phyloP scores from a whole-genome alignment of 305 asterid genomes.

The Rubia balearica region DNA sequence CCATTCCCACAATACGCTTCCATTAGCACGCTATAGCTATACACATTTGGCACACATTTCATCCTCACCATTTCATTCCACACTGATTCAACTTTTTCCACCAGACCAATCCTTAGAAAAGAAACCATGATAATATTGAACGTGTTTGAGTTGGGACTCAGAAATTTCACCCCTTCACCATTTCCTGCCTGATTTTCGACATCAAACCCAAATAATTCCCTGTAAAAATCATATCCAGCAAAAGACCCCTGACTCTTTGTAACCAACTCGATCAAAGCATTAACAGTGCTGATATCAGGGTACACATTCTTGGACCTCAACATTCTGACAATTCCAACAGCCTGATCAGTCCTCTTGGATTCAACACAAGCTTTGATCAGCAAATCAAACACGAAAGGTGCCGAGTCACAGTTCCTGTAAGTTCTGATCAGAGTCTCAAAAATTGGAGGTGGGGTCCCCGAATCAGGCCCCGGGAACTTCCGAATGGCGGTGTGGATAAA shows the following conservation, averaged over 20 bases:
- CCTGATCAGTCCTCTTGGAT: conserved; percentile 54
- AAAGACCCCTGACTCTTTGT: conserved; percentile 49
- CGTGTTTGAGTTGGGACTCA: conserved; percentile 34
- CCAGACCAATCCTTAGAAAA: conserved; percentile 59
- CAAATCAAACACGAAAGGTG: conserved; percentile 86
- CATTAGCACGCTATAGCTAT: conserved; percentile 57
- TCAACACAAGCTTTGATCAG: conserved; percentile 59
- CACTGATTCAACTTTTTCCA: conserved; percentile 55
- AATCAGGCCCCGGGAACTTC: conserved; percentile 31
- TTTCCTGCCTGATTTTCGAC: conserved; percentile 19
- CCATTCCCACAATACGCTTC: conserved; percentile 44
- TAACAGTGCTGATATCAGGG: conserved; percentile 41
- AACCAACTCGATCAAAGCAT: conserved; percentile 60
- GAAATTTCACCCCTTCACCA: conserved; percentile 20
- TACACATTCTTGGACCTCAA: conserved; percentile 46
- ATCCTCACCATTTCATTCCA: conserved; percentile 53
- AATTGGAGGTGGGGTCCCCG: conserved; percentile 27
- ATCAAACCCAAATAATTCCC: conserved; percentile 34
- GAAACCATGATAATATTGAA: conserved; percentile 64
- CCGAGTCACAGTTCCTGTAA: conserved; percentile 71
- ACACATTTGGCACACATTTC: conserved; percentile 47
- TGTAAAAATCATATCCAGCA: conserved; percentile 56
- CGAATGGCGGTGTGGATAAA: conserved; percentile 55
- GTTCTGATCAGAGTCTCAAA: conserved; percentile 54
- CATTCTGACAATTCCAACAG: conserved; percentile 40